Conservation (phyloP, 2,329 filamentous ascomycete species). For the Cladophialophora immunda region DNA sequence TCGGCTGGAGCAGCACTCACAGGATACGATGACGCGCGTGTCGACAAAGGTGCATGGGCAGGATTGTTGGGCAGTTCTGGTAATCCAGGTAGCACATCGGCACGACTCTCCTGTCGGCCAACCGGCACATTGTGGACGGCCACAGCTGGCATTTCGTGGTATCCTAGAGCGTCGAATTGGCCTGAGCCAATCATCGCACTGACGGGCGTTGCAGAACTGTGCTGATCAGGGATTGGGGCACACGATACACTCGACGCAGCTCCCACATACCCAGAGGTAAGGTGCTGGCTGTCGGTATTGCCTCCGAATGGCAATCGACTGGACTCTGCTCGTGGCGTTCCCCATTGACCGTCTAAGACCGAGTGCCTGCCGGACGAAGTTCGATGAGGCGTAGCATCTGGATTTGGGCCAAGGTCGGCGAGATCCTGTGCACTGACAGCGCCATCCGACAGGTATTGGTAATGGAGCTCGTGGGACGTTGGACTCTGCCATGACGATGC, state of each 20-base stretch:
- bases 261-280: neutral
- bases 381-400: neutral
- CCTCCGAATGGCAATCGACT: neutral
- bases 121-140: neutral
- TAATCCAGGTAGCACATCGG: neutral
- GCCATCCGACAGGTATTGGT: neutral
- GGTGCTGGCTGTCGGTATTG: neutral
- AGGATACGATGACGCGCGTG: neutral
- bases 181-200: neutral
- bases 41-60: neutral
- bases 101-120: neutral
- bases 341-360: neutral
- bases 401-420: neutral
- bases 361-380: neutral
- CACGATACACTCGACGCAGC: neutral
- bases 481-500: constrained; percentile 9
- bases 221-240: constrained; percentile 2
- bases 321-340: neutral
- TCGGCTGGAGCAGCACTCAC: neutral
- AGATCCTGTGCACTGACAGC: neutral
- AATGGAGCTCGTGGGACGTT: neutral
- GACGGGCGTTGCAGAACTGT: neutral
- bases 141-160: constrained; percentile 28
- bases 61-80: constrained; percentile 1
- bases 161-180: neutral